These are phyloP conservation scores for Candida albicans DNA, from an alignment of 1,139 yeast genomes.

Conservation along the genomic window DNA sequence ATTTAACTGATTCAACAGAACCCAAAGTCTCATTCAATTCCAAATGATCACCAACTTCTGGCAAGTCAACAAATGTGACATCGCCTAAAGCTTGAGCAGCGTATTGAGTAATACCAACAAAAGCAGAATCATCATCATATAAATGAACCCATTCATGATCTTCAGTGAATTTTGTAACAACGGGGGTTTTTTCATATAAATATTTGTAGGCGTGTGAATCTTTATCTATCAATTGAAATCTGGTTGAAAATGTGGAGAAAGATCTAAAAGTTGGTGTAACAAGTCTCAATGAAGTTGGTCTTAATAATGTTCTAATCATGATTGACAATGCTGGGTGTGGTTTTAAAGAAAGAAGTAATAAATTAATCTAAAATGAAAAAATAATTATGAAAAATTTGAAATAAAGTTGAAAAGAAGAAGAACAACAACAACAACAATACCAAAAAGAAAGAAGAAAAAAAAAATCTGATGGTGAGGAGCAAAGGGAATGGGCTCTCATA, in stretches of 20 bases:
- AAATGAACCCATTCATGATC: slow-evolving; percentile 97
- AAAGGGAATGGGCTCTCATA: too few species aligned
- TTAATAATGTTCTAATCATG: slow-evolving; percentile 16
- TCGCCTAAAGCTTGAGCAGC: slow-evolving; percentile 99
- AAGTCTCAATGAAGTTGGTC: slow-evolving; percentile 12
- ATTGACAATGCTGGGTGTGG: background rate
- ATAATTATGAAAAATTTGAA: background rate
- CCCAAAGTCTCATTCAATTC: slow-evolving; percentile 83
- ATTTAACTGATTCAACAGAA: slow-evolving; percentile 91
- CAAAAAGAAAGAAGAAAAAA: background rate
- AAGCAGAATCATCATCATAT: slow-evolving; percentile 78
- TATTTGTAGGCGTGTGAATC: slow-evolving; percentile 54
- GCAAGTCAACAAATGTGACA: slow-evolving; percentile 90
- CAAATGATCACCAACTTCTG: slow-evolving; percentile 68
- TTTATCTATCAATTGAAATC: slow-evolving; percentile 43
- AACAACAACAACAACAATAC: too few species aligned
- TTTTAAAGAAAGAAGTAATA: background rate
- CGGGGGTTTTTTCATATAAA: slow-evolving; percentile 46
- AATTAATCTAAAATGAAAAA: background rate
- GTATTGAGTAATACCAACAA: slow-evolving; percentile 88
- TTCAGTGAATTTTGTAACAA: slow-evolving; percentile 65
- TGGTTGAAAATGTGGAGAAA: slow-evolving; percentile 8
- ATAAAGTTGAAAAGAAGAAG: background rate
- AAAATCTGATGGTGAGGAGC: background rate
- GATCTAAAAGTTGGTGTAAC: slow-evolving; percentile 4